Evolutionary conservation across 495 filamentous ascomycete species (phyloP).

Genomic region (Penicillium canescens): DNA sequence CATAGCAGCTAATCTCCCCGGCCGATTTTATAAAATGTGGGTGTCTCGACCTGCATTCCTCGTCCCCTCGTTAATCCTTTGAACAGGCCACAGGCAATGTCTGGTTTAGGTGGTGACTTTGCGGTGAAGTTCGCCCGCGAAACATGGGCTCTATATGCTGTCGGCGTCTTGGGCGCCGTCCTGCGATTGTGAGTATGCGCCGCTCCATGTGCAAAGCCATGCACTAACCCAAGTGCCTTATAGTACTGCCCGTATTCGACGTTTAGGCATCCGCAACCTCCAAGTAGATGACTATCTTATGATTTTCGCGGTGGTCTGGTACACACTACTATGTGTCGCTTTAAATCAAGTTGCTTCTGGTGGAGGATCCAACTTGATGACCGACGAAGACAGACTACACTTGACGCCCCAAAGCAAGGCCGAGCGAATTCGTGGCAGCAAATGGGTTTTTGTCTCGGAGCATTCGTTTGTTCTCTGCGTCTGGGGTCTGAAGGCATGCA

Average conservation of each 20-base stretch:
- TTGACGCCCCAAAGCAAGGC: constrained; percentile 41
- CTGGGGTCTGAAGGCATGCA: constrained; percentile 53
- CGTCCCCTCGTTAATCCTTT: constrained; percentile 8
- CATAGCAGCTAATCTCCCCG: neutral
- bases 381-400: constrained; percentile 33
- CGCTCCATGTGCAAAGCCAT: neutral
- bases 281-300: constrained; percentile 56
- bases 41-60: constrained; percentile 13
- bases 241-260: constrained; percentile 50
- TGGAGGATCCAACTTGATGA: constrained; percentile 57
- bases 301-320: constrained; percentile 49
- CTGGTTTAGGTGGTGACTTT: constrained; percentile 36
- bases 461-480: constrained; percentile 52
- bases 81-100: constrained; percentile 30
- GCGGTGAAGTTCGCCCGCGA: constrained; percentile 36
- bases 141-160: constrained; percentile 50
- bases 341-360: constrained; percentile 51
- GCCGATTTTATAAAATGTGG: constrained; percentile 21
- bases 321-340: constrained; percentile 53
- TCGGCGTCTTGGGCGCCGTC: constrained; percentile 42
- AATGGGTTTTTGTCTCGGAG: constrained; percentile 59
- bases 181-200: constrained; percentile 43
- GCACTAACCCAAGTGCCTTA: neutral
- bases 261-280: constrained; percentile 45
- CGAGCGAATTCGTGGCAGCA: constrained; percentile 50